These are phyloP conservation scores for Coccomyxa sp. DNA, from an alignment of 139 green algal species.

Conservation along the genomic window DNA sequence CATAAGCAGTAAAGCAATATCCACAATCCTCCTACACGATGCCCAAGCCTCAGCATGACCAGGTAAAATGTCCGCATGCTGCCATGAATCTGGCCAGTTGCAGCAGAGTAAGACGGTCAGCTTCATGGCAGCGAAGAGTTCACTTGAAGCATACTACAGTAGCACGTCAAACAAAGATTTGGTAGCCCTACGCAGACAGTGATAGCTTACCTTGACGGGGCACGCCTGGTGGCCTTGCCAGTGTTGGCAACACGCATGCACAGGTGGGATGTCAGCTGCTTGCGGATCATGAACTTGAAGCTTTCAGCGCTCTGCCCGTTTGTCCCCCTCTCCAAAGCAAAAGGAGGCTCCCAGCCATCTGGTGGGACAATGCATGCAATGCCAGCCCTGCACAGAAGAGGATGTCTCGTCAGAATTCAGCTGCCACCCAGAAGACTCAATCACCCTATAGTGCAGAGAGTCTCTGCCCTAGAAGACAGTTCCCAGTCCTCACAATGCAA, in stretches of 20 bases:
- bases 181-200: neutral
- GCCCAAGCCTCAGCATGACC: constrained; percentile 4
- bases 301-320: constrained; percentile 45
- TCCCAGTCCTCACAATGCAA: too few relatives aligned
- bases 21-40: too few relatives aligned
- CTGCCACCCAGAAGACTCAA: too few relatives aligned
- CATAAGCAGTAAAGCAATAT: too few relatives aligned
- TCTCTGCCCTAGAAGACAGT: too few relatives aligned
- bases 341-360: constrained; percentile 50
- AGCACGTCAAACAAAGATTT: too few relatives aligned
- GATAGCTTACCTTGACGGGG: neutral
- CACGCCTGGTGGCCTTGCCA: neutral
- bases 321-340: constrained; percentile 51
- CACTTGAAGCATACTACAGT: too few relatives aligned
- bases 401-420: neutral
- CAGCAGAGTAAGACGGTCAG: too few relatives aligned
- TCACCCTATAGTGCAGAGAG: too few relatives aligned
- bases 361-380: constrained; percentile 89
- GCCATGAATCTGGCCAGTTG: too few relatives aligned
- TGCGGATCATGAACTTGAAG: constrained; percentile 55
- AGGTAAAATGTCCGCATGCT: neutral
- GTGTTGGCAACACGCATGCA: constrained; percentile 39
- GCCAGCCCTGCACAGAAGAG: constrained; percentile 23
- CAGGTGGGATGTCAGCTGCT: constrained; percentile 47
- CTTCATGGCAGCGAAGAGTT: too few relatives aligned